Base-by-base conservation (phyloP, 169 alveolate genomes). In the Plasmodium sp. region DNA sequence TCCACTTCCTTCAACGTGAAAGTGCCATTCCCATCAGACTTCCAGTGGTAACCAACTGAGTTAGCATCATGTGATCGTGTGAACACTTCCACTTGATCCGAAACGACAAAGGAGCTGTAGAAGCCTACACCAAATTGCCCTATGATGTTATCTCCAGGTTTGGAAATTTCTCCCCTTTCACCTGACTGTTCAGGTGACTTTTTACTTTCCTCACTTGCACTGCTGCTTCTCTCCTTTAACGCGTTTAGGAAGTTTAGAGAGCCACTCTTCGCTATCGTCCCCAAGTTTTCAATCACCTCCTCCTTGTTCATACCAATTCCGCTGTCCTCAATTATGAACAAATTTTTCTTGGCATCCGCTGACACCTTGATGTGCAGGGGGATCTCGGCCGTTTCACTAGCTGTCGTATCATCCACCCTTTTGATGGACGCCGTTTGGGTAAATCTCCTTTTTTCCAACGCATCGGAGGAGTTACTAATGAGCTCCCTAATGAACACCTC, bases 381-480 rank as follows among this genome's bases (percentile, higher is more conserved):
- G 43, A 36, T 73, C 31, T 75, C 74, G 0, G 54, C 58, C 34
- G 58, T 39, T 36, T 48, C 73, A 12, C 41, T 34, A n/a, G 10
- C 71, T 22, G 45, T 12, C 18, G 94, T 39, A n/a, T 79, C 34
- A 18, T 72, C 77, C 18, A 45, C 92, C 62, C 9, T 48, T 92
- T 95, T 84, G 83, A 95, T 56, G 48, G 75, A n/a, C 84, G 95
- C 75, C 95, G 90, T 72, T 96, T 96, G 85, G 77, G 94, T 27
- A 91, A 98, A 98, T 91, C 99, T 96, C 92, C 98, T 98, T 97
- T 99, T 99, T 96, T 99, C 99, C 83, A 99, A 96, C 2, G 99
- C 99, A 95, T 99, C 99, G 12, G 99, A 99, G 9, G 99, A 99
- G 95, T 99, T 99, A 18, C 99, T 99, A 58, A 99, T 99, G 67